phyloP scores from a whole-genome alignment of 768 basidiomycete species.

The Imleria badia region DNA sequence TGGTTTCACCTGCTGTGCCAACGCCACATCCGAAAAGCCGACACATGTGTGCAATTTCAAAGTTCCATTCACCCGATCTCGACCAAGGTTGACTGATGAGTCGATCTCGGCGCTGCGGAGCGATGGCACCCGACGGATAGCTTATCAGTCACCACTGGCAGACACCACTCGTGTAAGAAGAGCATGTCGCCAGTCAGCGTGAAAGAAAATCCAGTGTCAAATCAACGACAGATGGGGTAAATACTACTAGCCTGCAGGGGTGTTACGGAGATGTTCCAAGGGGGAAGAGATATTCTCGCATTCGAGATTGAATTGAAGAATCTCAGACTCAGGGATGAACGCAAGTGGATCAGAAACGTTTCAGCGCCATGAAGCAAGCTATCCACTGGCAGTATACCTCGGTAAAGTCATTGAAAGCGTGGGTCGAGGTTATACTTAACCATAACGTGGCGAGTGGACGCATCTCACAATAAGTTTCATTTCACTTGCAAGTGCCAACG shows the following conservation, averaged over 20 bases:
- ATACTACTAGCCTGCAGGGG: constrained; percentile 6
- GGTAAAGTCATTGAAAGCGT: constrained; percentile 9
- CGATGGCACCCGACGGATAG: constrained; percentile 5
- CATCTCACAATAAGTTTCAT: background rate
- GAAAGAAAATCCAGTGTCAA: constrained; percentile 10
- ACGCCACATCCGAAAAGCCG: no score
- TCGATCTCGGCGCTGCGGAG: constrained; percentile 1
- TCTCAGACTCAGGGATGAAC: constrained; percentile 25
- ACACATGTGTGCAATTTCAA: no score
- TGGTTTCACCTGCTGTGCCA: no score
- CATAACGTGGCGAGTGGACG: constrained; percentile 3
- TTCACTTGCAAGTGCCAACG: background rate
- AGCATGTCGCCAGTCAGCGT: background rate
- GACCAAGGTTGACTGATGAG: background rate
- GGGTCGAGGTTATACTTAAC: constrained; percentile 8
- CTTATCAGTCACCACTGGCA: background rate
- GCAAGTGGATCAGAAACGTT: constrained; percentile 27
- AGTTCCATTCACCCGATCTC: background rate
- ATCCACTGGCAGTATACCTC: background rate
- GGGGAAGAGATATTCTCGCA: constrained; percentile 15
- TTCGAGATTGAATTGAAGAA: constrained; percentile 25
- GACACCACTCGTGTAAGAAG: background rate
- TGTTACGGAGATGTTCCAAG: constrained; percentile 16
- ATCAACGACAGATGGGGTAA: constrained; percentile 5
- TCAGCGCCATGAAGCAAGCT: constrained; percentile 18